These are phyloP conservation scores for Akanthomyces uredinophilus DNA, from an alignment of 2,329 filamentous ascomycete species.

Conservation along the genomic window DNA sequence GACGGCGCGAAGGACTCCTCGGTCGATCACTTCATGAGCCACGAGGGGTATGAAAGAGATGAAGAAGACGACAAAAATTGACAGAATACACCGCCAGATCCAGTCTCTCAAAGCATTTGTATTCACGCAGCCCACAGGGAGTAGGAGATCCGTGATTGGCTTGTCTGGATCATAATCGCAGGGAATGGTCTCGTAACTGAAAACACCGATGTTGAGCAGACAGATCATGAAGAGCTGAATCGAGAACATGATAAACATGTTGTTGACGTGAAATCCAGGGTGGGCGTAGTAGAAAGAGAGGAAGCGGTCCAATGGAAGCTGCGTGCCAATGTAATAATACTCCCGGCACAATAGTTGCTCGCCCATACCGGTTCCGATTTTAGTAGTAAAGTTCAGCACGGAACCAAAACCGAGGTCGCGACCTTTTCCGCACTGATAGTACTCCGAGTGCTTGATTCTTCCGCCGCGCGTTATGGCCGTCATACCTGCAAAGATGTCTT, in stretches of 20 bases:
- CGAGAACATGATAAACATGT: constrained; percentile 99
- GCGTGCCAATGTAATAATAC: constrained; percentile 98
- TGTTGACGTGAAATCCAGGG: constrained; percentile 98
- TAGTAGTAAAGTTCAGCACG: constrained; percentile 99
- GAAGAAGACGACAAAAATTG: constrained; percentile 99
- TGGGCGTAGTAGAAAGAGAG: constrained; percentile 99
- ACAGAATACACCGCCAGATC: constrained; percentile 89
- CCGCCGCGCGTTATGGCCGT: constrained; percentile 90
- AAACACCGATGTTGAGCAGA: constrained; percentile 80
- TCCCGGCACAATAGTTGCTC: constrained; percentile 98
- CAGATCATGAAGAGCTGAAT: constrained; percentile 45
- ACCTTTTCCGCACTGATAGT: constrained; percentile 99
- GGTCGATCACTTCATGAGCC: constrained; percentile 91
- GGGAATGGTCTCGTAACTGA: constrained; percentile 79
- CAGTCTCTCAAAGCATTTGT: constrained; percentile 84
- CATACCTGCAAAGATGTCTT: constrained; percentile 99
- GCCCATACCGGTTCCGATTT: constrained; percentile 99
- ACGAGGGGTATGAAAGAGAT: constrained; percentile 90
- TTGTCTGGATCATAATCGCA: constrained; percentile 82
- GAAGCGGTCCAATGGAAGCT: constrained; percentile 94
- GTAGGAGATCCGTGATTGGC: constrained; percentile 81
- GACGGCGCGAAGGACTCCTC: constrained; percentile 87
- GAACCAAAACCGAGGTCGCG: constrained; percentile 99
- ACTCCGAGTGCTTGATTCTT: constrained; percentile 99
- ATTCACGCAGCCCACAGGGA: constrained; percentile 86